These are phyloP conservation scores for Xylona heveae DNA, from an alignment of 495 filamentous ascomycete genomes.

Conservation along the genomic window DNA sequence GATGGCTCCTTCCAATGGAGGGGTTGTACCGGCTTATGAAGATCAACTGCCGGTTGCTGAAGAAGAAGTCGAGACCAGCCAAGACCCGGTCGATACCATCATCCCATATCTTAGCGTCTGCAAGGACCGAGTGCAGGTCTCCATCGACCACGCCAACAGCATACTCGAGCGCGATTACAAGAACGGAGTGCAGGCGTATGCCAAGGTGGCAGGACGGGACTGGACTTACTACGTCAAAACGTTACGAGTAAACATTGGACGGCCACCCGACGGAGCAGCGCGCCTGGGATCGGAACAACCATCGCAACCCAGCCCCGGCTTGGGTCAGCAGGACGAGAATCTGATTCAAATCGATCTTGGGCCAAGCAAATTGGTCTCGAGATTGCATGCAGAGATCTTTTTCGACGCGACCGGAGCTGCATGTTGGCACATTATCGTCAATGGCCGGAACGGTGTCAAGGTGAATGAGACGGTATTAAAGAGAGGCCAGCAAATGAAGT, in stretches of 20 bases:
- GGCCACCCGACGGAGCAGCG: slow-evolving; percentile 37
- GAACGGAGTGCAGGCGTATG: slow-evolving; percentile 67
- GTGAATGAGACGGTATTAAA: slow-evolving; percentile 51
- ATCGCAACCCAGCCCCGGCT: slow-evolving; percentile 22
- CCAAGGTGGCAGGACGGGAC: slow-evolving; percentile 73
- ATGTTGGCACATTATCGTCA: slow-evolving; percentile 63
- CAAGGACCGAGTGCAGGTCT: slow-evolving; percentile 39
- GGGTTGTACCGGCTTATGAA: too few relatives aligned
- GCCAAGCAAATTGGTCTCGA: slow-evolving; percentile 77
- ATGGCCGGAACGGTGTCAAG: slow-evolving; percentile 76
- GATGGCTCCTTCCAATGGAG: too few relatives aligned
- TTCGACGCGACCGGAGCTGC: slow-evolving; percentile 40
- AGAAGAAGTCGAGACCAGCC: too few relatives aligned
- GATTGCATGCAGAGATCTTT: slow-evolving; percentile 67
- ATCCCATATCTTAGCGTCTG: slow-evolving; percentile 44
- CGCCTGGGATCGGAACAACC: too few relatives aligned
- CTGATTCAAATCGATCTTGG: slow-evolving; percentile 79
- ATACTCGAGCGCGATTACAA: slow-evolving; percentile 46
- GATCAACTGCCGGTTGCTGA: too few relatives aligned
- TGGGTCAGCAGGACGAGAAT: slow-evolving; percentile 14
- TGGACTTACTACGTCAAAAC: slow-evolving; percentile 91
- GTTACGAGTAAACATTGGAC: slow-evolving; percentile 63
- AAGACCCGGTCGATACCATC: slow-evolving; percentile 52
- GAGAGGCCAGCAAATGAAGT: slow-evolving; percentile 34
- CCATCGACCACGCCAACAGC: slow-evolving; percentile 48